These are phyloP conservation scores for Diplodia seriata DNA, from an alignment of 2,329 filamentous ascomycete species.

Conservation along the genomic window DNA sequence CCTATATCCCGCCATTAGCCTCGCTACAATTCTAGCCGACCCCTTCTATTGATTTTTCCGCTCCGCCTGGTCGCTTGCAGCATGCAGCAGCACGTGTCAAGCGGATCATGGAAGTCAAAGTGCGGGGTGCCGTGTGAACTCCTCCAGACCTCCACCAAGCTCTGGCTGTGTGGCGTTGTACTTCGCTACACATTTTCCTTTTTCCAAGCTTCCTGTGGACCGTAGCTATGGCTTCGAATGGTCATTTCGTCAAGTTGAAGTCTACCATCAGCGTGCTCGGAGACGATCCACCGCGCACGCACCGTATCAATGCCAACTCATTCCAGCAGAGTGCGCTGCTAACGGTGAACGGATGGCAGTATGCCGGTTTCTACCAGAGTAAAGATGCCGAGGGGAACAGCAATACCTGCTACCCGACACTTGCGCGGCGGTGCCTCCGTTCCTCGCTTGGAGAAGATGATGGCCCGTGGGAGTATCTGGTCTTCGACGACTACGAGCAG, in stretches of 20 bases:
- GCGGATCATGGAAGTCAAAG: not conserved
- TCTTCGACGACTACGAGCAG: constrained; percentile 59
- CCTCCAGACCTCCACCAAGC: not conserved
- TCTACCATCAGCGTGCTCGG: constrained; percentile 10
- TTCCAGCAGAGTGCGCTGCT: constrained; percentile 59
- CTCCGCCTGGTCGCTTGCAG: not conserved
- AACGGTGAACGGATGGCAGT: constrained; percentile 59
- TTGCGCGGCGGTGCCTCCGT: constrained; percentile 55
- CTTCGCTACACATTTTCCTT: not conserved
- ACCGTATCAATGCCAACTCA: constrained; percentile 55
- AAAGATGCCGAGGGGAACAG: constrained; percentile 41
- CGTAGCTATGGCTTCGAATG: not conserved
- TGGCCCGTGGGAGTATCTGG: constrained; percentile 53
- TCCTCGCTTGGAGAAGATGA: constrained; percentile 38
- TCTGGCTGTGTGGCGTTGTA: not conserved
- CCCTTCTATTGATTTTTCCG: constrained; percentile 18
- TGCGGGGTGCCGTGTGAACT: constrained; percentile 13
- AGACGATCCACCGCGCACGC: constrained; percentile 44
- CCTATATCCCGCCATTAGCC: not conserved
- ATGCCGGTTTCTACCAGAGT: constrained; percentile 54
- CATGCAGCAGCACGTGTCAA: not conserved
- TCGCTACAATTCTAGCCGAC: constrained; percentile 15
- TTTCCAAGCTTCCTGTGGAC: not conserved
- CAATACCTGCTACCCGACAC: constrained; percentile 51
- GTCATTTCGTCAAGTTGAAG: not conserved